These are phyloP conservation scores for Colletotrichum lindemuthianum DNA, from an alignment of 2,329 filamentous ascomycete genomes.

Conservation along the genomic window DNA sequence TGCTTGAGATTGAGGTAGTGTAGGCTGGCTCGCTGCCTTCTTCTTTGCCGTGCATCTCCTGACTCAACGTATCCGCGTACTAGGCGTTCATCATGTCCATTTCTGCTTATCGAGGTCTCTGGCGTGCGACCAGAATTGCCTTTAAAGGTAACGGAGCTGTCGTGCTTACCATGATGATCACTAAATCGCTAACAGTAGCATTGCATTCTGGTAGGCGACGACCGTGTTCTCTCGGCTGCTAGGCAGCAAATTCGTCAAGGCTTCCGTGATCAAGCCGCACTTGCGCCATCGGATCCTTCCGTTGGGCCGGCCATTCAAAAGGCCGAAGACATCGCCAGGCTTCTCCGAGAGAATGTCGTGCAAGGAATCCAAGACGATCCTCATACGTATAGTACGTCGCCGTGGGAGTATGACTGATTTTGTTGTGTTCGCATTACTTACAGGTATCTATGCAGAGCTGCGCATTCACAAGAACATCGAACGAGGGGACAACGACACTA, in stretches of 20 bases:
- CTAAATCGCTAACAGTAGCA: slow-evolving; percentile 5
- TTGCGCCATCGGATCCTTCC: slow-evolving; percentile 68
- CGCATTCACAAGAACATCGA: slow-evolving; percentile 93
- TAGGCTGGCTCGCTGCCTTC: too few species aligned
- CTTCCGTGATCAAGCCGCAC: slow-evolving; percentile 75
- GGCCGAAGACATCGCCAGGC: slow-evolving; percentile 82
- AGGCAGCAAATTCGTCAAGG: slow-evolving; percentile 75
- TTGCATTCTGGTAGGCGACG: slow-evolving; percentile 68
- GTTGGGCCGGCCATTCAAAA: slow-evolving; percentile 75
- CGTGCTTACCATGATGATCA: not conserved
- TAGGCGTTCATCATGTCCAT: slow-evolving; percentile 65
- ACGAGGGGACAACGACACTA: slow-evolving; percentile 89
- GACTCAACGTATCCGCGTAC: not conserved
- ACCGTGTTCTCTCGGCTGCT: slow-evolving; percentile 74
- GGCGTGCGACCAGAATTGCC: slow-evolving; percentile 83
- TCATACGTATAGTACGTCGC: slow-evolving; percentile 68
- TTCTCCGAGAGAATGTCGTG: slow-evolving; percentile 86
- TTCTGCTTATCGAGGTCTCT: slow-evolving; percentile 80
- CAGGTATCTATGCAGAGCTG: slow-evolving; percentile 65
- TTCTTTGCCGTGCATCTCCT: not conserved
- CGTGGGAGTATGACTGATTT: not conserved
- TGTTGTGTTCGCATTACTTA: not conserved
- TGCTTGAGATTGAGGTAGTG: too few species aligned
- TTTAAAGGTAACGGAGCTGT: slow-evolving; percentile 73
- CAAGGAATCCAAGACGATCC: slow-evolving; percentile 73